Evolutionary conservation across 1,139 yeast species (phyloP).

Genomic region (Saccharomyces hybrid): DNA sequence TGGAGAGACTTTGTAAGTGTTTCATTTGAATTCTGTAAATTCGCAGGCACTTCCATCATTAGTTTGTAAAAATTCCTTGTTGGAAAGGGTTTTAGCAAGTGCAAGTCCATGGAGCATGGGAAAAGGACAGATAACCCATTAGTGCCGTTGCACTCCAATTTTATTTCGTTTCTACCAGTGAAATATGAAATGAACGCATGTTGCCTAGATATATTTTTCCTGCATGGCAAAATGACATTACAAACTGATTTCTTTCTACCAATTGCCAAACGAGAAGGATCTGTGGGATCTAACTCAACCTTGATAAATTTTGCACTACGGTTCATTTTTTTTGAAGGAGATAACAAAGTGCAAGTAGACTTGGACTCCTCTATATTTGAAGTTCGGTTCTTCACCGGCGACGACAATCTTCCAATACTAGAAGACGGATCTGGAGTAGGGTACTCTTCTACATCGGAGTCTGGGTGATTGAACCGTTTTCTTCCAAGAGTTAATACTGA

Average conservation of each 20-base stretch:
- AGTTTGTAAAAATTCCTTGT: slow-evolving; percentile 14
- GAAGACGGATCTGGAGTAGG: slow-evolving; percentile 56
- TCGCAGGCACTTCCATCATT: slow-evolving; percentile 2
- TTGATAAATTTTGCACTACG: slow-evolving; percentile 2
- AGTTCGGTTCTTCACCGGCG: slow-evolving; percentile 18
- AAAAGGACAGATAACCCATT: slow-evolving; percentile 32
- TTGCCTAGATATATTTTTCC: slow-evolving; percentile 28
- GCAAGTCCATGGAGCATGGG: slow-evolving; percentile 23
- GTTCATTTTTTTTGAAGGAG: background rate
- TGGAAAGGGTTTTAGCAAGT: slow-evolving; percentile 14
- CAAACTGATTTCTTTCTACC: slow-evolving; percentile 28
- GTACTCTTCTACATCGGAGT: slow-evolving; percentile 10
- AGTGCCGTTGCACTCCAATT: slow-evolving; percentile 33
- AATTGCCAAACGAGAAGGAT: slow-evolving; percentile 17
- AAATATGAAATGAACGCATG: slow-evolving; percentile 29
- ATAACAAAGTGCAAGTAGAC: slow-evolving; percentile 8
- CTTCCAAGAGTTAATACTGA: slow-evolving; percentile 1
- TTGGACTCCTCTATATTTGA: slow-evolving; percentile 7
- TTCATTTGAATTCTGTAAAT: background rate
- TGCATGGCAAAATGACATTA: slow-evolving; percentile 27
- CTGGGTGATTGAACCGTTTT: background rate
- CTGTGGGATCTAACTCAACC: slow-evolving; percentile 16
- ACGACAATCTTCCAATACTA: slow-evolving; percentile 41
- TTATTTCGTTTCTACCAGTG: slow-evolving; percentile 24
- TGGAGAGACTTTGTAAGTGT: slow-evolving; percentile 12